These are phyloP conservation scores for Talaromyces borbonicus DNA, from an alignment of 495 filamentous ascomycete genomes.

Conservation along the genomic window DNA sequence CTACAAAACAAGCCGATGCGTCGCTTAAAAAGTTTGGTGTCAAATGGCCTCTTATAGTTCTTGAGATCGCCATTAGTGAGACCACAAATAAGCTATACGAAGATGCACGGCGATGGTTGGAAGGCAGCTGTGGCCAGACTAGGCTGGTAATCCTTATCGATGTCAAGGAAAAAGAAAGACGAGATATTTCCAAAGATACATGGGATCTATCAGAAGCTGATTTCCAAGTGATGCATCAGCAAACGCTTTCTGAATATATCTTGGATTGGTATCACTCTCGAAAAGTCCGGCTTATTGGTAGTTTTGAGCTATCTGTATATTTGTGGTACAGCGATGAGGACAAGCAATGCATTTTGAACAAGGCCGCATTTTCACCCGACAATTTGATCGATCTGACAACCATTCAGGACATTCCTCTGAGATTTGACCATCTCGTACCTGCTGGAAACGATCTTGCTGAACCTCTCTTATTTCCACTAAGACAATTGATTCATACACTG, in stretches of 20 bases:
- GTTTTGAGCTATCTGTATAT: not conserved
- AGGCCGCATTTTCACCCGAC: not conserved
- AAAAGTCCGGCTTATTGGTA: not conserved
- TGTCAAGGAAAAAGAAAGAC: not conserved
- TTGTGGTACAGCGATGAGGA: not conserved
- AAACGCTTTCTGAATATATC: not conserved
- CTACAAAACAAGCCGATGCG: not conserved
- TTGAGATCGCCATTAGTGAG: not conserved
- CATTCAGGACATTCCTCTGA: not conserved
- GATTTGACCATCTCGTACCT: not conserved
- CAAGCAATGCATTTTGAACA: not conserved
- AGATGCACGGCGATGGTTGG: not conserved
- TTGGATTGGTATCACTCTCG: not conserved
- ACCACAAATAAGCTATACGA: not conserved
- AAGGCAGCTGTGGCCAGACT: not conserved
- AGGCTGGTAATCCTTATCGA: not conserved
- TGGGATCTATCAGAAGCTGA: not conserved
- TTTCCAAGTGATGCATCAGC: not conserved
- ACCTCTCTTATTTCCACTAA: not conserved
- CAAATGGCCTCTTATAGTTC: not conserved
- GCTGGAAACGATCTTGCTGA: not conserved
- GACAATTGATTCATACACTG: not conserved
- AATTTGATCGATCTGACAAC: not conserved
- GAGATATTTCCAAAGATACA: not conserved
- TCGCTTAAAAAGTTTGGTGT: not conserved